phyloP scores from a whole-genome alignment of 2,329 filamentous ascomycete genomes.

The Aspergillus sergii region DNA sequence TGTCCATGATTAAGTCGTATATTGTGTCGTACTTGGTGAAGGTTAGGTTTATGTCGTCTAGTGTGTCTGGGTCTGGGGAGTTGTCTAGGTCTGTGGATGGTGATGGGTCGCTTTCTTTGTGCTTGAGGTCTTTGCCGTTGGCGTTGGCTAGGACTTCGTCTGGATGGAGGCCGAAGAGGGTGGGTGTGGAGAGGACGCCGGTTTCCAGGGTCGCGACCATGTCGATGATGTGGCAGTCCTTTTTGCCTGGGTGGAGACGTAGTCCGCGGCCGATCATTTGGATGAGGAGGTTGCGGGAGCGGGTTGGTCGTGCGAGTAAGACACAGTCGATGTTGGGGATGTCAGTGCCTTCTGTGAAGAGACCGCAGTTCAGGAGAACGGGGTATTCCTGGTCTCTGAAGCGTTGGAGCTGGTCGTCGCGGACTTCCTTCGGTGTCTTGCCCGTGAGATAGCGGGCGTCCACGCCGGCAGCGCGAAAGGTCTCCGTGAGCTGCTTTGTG shows the following conservation, averaged over 20 bases:
- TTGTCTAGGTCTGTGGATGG: not conserved
- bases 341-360: slow-evolving; percentile 97
- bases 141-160: slow-evolving; percentile 71
- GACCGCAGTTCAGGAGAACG: slow-evolving; percentile 89
- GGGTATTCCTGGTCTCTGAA: slow-evolving; percentile 79
- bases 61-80: slow-evolving; percentile 21
- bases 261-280: slow-evolving; percentile 98
- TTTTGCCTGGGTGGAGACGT: slow-evolving; percentile 77
- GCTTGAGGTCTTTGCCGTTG: slow-evolving; percentile 63
- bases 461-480: slow-evolving; percentile 75
- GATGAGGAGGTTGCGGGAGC: slow-evolving; percentile 87
- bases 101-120: slow-evolving; percentile 42
- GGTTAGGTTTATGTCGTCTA: slow-evolving; percentile 57
- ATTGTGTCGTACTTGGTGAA: slow-evolving; percentile 93
- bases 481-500: slow-evolving; percentile 71
- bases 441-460: slow-evolving; percentile 88
- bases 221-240: slow-evolving; percentile 92
- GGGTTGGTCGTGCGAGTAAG: slow-evolving; percentile 81
- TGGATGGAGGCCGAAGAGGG: slow-evolving; percentile 89
- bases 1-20: slow-evolving; percentile 86
- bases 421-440: slow-evolving; percentile 69
- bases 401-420: slow-evolving; percentile 70
- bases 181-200: slow-evolving; percentile 87
- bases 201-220: slow-evolving; percentile 85
- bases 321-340: slow-evolving; percentile 97